Base-by-base conservation (phyloP, 2,329 filamentous ascomycete genomes). In the Magnaporthiopsis poae region DNA sequence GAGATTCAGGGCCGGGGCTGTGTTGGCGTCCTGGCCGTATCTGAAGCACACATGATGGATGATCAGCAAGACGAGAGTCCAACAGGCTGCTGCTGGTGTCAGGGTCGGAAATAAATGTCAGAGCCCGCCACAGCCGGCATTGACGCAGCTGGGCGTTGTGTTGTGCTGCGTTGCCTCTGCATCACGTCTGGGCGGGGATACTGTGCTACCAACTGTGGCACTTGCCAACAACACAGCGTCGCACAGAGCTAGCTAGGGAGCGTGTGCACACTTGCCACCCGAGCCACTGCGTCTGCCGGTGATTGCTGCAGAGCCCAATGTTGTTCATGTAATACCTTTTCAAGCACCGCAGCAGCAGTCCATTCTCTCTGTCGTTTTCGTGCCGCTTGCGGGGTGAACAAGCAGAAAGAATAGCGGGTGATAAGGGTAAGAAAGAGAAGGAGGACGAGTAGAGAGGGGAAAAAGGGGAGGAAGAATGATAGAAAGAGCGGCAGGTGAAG, bases 21-120 rank as follows among this genome's bases (percentile, higher is more conserved):
- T 79, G 74, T 76, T 80, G 72, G 81, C 77, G 72, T 85, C 83
- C 73, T 84, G 82, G 73, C 77, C 80, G 77, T 84, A 86, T 80
- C 84, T 86, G 75, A 69, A 71, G 68, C 72, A 73, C 66, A 66
- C 70, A 75, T 78, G 70, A 78, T 76, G 72, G 68, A 70, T 70
- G 66, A 68, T 72, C 69, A 72, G 69, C 62, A 67, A 69, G 63
- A 65, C 65, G 13, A 25, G 18, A 25, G 46, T 21, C 46, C 18
- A 56, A 11, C 7, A 56, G 21, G 7, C 18, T 56, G 18, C 21
- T 56, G 7, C 18, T 56, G 18, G 46, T 56, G 46, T 56, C 21
- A 25, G 46, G 18, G n/a, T 56, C 46, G 46, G 46, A 56, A 25
- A 56, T 56, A 56, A 56, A 56, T 59, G 36, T 27, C 60, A 65